phyloP scores from a whole-genome alignment of 2,329 filamentous ascomycete species.

The Pestalotiopsis fici region DNA sequence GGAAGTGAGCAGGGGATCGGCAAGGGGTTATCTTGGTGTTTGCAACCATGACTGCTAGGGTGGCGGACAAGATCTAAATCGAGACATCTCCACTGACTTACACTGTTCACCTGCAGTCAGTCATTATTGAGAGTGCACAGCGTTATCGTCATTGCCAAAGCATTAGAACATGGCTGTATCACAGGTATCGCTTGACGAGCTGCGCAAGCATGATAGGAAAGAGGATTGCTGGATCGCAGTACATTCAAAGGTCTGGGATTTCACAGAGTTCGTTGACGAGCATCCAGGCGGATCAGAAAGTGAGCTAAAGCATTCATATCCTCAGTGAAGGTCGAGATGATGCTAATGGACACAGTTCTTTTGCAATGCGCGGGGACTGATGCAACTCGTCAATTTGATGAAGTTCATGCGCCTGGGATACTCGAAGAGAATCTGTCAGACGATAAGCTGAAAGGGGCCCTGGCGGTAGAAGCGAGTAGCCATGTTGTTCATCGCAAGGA shows the following conservation, averaged over 20 bases:
- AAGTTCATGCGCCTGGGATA: slow-evolving; percentile 12
- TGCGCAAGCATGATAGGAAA: slow-evolving; percentile 9
- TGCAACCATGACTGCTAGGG: background rate
- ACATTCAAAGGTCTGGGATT: slow-evolving; percentile 13
- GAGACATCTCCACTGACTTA: background rate
- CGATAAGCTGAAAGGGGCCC: slow-evolving; percentile 11
- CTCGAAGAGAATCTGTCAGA: slow-evolving; percentile 10
- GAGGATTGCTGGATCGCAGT: slow-evolving; percentile 13
- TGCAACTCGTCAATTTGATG: slow-evolving; percentile 8
- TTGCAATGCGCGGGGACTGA: slow-evolving; percentile 11
- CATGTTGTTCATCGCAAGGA: slow-evolving; percentile 3
- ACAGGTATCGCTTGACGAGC: slow-evolving; percentile 8
- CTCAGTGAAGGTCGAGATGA: no score
- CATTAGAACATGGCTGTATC: background rate
- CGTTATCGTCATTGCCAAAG: background rate
- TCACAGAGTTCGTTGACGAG: slow-evolving; percentile 13
- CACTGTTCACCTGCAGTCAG: background rate
- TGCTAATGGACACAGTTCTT: slow-evolving; percentile 1
- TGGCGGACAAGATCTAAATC: background rate
- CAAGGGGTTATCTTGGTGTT: background rate
- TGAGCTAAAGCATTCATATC: slow-evolving; percentile 3
- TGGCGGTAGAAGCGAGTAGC: slow-evolving; percentile 7
- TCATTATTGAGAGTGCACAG: background rate
- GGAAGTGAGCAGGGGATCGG: background rate
- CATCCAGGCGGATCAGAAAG: slow-evolving; percentile 13